Evolutionary conservation across 2,329 filamentous ascomycete species (phyloP), one percentile per base, ranked within the genome.

Genomic region (Fusarium sterilihyphosum): DNA sequence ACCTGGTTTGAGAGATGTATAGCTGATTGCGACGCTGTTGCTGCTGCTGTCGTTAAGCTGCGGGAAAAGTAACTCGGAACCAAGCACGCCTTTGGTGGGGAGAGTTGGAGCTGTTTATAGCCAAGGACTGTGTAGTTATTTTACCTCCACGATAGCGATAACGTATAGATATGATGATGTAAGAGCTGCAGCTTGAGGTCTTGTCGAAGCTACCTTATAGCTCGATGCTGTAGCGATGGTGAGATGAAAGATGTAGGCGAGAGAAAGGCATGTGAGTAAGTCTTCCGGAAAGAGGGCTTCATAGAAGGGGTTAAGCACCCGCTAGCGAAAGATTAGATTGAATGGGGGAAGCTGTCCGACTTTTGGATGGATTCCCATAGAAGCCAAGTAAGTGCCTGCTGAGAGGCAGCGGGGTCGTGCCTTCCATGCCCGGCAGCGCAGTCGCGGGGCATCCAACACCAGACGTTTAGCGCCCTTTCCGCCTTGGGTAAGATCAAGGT

Each of bases 361-460:
- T 73, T 74, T 74, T 73, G 58, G 59, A 68, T 70, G 59, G 59
- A 70, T 64, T 59, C 72, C 71, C 61, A 67, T 56, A 53, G 54
- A 72, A 68, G 68, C 57, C 61, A 60, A 56, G 71, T 53, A 53
- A 50, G 71, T 53, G 37, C 29, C 47, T 49, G 26, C n/a, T 53
- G 50, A 53, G 70, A 73, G 49, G 62, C 41, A 44, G 72, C 68
- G 72, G 72, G 72, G 72, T 74, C 54, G 52, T 66, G 71, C 72
- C 57, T 41, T 70, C 46, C 58, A 67, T 71, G 44, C 44, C 24
- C 18, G 58, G 58, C 59, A 44, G 33, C 33, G 69, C 31, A 53
- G 50, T 61, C 72, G 72, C 72, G 72, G 72, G 72, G 72, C 60
- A 73, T 59, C 40, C 38, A 57, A 60, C 24, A 52, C 52, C 52